Base-by-base conservation (phyloP, 371 early-diverging fungal species). In the Mucor sp. region DNA sequence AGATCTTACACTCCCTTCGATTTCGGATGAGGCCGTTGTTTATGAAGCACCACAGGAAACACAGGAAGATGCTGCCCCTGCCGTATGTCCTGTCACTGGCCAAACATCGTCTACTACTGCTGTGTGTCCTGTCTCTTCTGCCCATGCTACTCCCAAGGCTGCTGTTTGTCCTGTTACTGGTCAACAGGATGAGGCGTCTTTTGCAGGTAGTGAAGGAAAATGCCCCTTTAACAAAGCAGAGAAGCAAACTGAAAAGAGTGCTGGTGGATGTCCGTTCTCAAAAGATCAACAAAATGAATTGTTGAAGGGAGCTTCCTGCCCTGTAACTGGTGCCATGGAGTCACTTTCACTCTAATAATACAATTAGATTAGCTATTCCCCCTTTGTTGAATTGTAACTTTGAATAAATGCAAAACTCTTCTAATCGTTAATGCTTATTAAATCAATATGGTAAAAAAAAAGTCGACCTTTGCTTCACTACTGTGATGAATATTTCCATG, bases 141-240 rank as follows among this genome's bases (percentile, higher is more conserved):
- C 32, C 4, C 25, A 28, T 15, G 9, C 11, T 14, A 1, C 62
- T 3, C 62, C 12, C 11, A 27, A n/a, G 8, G 59, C 27, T 17
- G 44, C 62, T 12, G 77, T 74, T 6, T 78, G 79, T 58, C 76
- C 79, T 19, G 66, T 78, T 1, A 75, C 73, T 28, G 78, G 78
- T 5, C 68, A 69, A 58, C 50, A n/a, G 1, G 58, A 58, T 27
- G 35, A 19, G 15, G 50, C 37, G 4, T 37, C 8, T 4, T 37
- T 12, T 28, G 7, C 50, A 3, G 23, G 23, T 23, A 12, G 23
- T 25, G 23, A 50, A 50, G 25, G 12, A 3, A 50, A 50, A 50
- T 50, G 50, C 12, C 50, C 50, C 25, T 50, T 50, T 14, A 50
- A 23, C 21, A 25, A 50, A 21, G 1, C 50, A 3, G 7, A n/a